A percentile compares a stretch with the other conserved stretches of the same genome.
These are phyloP conservation scores for Middelhovenomyces tepae DNA, from an alignment of 805 yeast species.

Conservation along the genomic window DNA sequence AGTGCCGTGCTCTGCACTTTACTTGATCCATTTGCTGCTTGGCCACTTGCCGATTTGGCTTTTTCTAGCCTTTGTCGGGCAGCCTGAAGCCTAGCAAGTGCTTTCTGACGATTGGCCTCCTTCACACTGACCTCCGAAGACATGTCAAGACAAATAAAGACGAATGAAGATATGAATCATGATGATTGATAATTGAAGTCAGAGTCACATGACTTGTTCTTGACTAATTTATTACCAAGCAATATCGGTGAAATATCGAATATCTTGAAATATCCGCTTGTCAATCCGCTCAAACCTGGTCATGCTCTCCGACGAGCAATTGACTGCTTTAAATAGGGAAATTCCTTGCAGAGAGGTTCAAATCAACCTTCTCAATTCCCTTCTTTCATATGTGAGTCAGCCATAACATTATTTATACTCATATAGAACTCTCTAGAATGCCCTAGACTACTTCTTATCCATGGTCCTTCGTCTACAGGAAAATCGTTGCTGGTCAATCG, in stretches of 20 bases:
- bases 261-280: no score
- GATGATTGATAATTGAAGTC: no score
- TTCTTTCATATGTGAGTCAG: slow-evolving; percentile 12
- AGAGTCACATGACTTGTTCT: no score
- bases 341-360: slow-evolving; percentile 16
- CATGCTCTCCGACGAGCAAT: slow-evolving; percentile 4
- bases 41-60: slow-evolving; percentile 7
- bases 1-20: slow-evolving; percentile 2
- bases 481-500: slow-evolving; percentile 33
- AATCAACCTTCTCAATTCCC: slow-evolving; percentile 11
- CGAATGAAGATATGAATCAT: no score
- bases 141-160: no score
- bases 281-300: no score
- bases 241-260: slow-evolving; percentile 1
- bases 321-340: not conserved
- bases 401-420: not conserved
- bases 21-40: not conserved
- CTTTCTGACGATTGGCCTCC: slow-evolving; percentile 16
- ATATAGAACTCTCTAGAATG: slow-evolving; percentile 6
- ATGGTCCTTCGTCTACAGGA: slow-evolving; percentile 43
- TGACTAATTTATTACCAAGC: slow-evolving; percentile 1
- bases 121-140: slow-evolving; percentile 2
- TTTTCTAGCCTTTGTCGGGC: slow-evolving; percentile 18
- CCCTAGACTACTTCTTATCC: slow-evolving; percentile 35
- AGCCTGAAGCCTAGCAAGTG: slow-evolving; percentile 17